A percentile compares a stretch with the other conserved stretches of the same genome.
These are phyloP conservation scores for Fraxinus cuspidata DNA, from an alignment of 257 asterid genomes.

Conservation along the genomic window DNA sequence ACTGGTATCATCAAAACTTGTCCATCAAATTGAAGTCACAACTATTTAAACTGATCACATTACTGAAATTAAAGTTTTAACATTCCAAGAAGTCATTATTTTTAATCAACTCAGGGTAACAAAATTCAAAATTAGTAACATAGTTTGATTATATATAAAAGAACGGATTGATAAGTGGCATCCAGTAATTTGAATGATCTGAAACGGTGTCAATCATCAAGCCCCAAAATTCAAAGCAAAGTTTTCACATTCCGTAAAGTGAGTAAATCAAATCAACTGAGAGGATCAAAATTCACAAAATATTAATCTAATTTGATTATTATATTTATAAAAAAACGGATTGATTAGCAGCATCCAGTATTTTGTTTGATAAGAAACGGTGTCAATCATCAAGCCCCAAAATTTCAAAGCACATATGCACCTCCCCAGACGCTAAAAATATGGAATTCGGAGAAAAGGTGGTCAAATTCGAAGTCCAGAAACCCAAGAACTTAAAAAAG, in stretches of 20 bases:
- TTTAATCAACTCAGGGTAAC: conserved; percentile 17
- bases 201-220: neutral
- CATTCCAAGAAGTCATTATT: conserved; percentile 7
- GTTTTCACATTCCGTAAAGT: no score
- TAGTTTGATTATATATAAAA: neutral
- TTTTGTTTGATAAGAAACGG: neutral
- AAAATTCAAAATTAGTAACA: conserved; percentile 16
- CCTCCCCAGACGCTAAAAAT: neutral
- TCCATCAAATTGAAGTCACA: neutral
- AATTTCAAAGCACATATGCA: conserved; percentile 11
- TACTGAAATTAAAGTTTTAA: neutral
- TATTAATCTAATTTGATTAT: neutral
- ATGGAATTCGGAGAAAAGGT: neutral
- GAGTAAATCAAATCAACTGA: no score
- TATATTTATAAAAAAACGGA: neutral
- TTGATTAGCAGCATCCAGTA: neutral
- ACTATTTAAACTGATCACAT: neutral
- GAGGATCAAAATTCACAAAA: neutral
- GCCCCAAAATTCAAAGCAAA: neutral
- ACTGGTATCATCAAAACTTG: neutral
- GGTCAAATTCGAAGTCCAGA: conserved; percentile 21
- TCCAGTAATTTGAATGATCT: neutral
- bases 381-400: neutral
- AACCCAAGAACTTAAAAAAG: neutral
- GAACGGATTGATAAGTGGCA: neutral